Evolutionary conservation across 306 rosid species (phyloP).

Genomic region (Oxytropis ochrocephala): DNA sequence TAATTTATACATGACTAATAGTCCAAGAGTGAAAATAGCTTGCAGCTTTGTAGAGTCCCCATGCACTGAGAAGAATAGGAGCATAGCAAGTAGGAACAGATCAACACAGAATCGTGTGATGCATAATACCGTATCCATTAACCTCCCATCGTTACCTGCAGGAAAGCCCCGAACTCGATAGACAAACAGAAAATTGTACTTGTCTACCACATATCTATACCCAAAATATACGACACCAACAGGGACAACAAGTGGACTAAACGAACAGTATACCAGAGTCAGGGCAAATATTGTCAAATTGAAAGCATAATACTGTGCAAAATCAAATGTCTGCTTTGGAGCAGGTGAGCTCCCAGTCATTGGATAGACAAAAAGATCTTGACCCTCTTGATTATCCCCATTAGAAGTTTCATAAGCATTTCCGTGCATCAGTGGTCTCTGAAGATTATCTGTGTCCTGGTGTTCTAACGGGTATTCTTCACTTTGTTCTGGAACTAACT

Average conservation of each 20-base stretch:
- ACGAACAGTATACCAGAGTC: conserved; percentile 78
- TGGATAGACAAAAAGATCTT: conserved; percentile 75
- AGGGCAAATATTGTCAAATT: conserved; percentile 91
- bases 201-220: conserved; percentile 89
- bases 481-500: conserved; percentile 80
- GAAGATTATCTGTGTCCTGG: conserved; percentile 64
- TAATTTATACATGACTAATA: conserved; percentile 63
- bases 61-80: conserved; percentile 80
- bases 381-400: conserved; percentile 50
- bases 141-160: conserved; percentile 91
- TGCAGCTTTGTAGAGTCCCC: conserved; percentile 93
- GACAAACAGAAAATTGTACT: conserved; percentile 87
- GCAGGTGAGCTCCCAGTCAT: conserved; percentile 71
- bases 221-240: conserved; percentile 89
- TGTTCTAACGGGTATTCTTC: conserved; percentile 76
- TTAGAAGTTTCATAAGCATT: conserved; percentile 42
- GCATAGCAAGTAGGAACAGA: conserved; percentile 79
- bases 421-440: conserved; percentile 56
- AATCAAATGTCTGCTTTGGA: conserved; percentile 88
- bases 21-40: conserved; percentile 90
- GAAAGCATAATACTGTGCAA: conserved; percentile 94
- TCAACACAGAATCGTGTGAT: conserved; percentile 93
- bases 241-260: conserved; percentile 88
- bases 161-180: conserved; percentile 92
- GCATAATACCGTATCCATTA: conserved; percentile 79